These are phyloP conservation scores for Aspergillus hortae DNA, from an alignment of 2,329 filamentous ascomycete genomes.

Conservation along the genomic window DNA sequence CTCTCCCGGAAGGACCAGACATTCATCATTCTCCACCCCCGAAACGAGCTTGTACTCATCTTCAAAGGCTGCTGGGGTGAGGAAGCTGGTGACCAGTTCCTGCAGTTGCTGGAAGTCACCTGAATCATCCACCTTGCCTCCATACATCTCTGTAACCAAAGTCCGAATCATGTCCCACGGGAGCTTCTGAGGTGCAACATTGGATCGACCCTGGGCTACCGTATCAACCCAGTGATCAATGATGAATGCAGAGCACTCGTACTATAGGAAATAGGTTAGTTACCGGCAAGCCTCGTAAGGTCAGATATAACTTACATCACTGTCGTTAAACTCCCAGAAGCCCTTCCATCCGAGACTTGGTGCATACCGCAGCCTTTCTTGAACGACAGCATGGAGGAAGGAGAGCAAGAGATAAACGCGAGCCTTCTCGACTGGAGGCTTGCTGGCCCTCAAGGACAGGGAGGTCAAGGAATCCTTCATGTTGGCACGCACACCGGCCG, in stretches of 20 bases:
- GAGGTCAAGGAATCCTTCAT: constrained; percentile 97
- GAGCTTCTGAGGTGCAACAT: constrained; percentile 88
- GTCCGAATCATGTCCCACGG: constrained; percentile 95
- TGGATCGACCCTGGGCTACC: constrained; percentile 78
- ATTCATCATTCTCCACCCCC: constrained; percentile 55
- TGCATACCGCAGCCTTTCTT: constrained; percentile 90
- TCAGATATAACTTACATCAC: constrained; percentile 70
- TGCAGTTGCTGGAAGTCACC: constrained; percentile 73
- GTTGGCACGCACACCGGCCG: constrained; percentile 91
- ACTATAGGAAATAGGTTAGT: constrained; percentile 51
- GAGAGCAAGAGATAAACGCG: constrained; percentile 86
- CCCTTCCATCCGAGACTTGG: constrained; percentile 95
- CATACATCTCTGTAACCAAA: constrained; percentile 90
- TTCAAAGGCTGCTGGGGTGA: constrained; percentile 88
- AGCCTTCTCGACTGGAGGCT: constrained; percentile 84
- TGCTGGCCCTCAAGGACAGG: constrained; percentile 69
- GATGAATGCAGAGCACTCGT: constrained; percentile 94
- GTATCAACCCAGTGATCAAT: constrained; percentile 91
- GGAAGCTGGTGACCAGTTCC: constrained; percentile 69
- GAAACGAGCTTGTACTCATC: constrained; percentile 86
- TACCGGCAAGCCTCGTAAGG: neutral
- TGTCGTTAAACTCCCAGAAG: constrained; percentile 99
- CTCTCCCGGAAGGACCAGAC: constrained; percentile 71
- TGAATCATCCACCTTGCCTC: constrained; percentile 93
- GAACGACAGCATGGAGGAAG: constrained; percentile 92